phyloP scores from a whole-genome alignment of 495 filamentous ascomycete genomes.

The Xylaria flabelliformis region DNA sequence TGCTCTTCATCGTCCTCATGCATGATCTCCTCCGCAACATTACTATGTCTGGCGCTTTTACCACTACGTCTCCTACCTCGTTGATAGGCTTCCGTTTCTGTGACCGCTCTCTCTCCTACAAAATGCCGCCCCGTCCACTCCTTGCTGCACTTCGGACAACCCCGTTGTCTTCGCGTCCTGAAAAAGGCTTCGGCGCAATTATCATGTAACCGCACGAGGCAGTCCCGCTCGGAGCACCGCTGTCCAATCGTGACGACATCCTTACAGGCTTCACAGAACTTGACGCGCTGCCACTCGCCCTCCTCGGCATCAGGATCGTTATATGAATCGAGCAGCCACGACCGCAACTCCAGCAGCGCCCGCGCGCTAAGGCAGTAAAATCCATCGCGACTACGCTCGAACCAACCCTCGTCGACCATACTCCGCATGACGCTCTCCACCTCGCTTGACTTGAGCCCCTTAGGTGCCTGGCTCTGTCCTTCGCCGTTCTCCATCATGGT shows the following conservation, averaged over 20 bases:
- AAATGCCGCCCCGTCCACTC: constrained; percentile 76
- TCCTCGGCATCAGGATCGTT: constrained; percentile 70
- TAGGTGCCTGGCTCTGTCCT: constrained; percentile 33
- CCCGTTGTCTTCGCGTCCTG: constrained; percentile 60
- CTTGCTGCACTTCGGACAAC: constrained; percentile 75
- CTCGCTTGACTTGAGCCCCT: constrained; percentile 73
- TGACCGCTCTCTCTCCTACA: constrained; percentile 82
- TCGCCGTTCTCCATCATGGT: constrained; percentile 3
- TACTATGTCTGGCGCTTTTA: constrained; percentile 37
- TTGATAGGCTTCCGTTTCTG: constrained; percentile 54
- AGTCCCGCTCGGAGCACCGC: constrained; percentile 74
- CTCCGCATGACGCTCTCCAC: constrained; percentile 73
- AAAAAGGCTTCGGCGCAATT: constrained; percentile 78
- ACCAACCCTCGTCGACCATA: constrained; percentile 82
- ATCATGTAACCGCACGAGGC: constrained; percentile 75
- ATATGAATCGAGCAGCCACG: constrained; percentile 83
- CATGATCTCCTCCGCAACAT: constrained; percentile 37
- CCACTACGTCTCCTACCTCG: constrained; percentile 45
- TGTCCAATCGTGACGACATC: constrained; percentile 90
- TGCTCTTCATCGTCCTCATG: constrained; percentile 35
- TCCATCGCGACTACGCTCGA: constrained; percentile 71
- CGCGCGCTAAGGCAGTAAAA: constrained; percentile 79
- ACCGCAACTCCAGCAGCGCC: constrained; percentile 81
- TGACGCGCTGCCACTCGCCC: constrained; percentile 71
- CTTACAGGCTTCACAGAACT: constrained; percentile 86